These are phyloP conservation scores for Aphanomyces astaci DNA, from an alignment of 352 stramenopile species.

Conservation along the genomic window DNA sequence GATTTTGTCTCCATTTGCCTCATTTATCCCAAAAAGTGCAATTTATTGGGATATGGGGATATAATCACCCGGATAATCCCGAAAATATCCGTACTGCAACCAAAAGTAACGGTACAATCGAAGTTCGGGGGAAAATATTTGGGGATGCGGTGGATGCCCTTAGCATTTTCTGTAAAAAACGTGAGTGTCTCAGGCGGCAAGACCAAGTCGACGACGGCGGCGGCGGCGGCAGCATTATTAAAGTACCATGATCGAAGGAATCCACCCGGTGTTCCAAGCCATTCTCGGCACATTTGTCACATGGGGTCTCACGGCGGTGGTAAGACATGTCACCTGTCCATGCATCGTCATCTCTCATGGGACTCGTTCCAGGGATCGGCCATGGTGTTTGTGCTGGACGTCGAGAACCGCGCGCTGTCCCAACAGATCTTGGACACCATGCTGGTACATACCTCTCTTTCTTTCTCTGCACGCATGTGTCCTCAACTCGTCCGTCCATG, in stretches of 20 bases:
- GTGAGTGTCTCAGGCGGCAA: too few species aligned
- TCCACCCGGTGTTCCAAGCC: constrained; percentile 68
- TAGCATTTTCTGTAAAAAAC: too few species aligned
- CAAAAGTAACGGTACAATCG: too few species aligned
- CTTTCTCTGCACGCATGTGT: background rate
- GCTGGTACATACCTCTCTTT: constrained; percentile 33
- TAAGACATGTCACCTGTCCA: constrained; percentile 24
- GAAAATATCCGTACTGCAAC: too few species aligned
- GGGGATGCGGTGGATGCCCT: too few species aligned
- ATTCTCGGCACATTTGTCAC: constrained; percentile 76
- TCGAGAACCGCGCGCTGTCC: constrained; percentile 57
- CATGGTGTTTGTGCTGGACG: constrained; percentile 76
- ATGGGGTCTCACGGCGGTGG: constrained; percentile 73
- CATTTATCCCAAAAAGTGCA: too few species aligned
- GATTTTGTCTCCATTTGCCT: too few species aligned
- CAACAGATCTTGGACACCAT: constrained; percentile 80
- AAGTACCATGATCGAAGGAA: constrained; percentile 60
- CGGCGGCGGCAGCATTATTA: too few species aligned
- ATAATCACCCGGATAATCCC: too few species aligned
- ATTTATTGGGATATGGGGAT: too few species aligned
- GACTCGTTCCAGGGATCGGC: constrained; percentile 40
- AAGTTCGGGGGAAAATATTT: too few species aligned
- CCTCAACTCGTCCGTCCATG: background rate
- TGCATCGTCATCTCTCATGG: background rate
- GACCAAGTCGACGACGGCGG: too few species aligned